Base-by-base conservation (phyloP, 2,329 filamentous ascomycete genomes). In the Fonsecaea monophora region DNA sequence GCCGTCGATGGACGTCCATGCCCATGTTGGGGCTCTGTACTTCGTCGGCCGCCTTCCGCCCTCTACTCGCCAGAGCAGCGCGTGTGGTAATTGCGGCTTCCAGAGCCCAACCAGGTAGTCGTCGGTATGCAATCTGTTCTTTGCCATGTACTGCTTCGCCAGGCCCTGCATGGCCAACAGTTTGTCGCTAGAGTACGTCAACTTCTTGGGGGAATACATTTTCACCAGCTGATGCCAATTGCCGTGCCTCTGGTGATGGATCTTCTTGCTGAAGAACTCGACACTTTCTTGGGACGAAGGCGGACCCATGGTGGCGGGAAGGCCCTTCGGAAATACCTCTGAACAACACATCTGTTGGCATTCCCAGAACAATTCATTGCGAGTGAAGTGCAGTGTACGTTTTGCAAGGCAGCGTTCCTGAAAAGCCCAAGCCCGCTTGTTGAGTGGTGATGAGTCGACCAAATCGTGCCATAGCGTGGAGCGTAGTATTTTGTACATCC, bases 331-430 rank as follows among this genome's bases (percentile, higher is more conserved):
- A 50, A 72, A 73, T 54, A 73, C 72, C 62, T 73, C 72, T 18
- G 68, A 70, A 58, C 72, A 71, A 60, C 72, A 71, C 68, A 69
- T 72, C 62, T 73, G 68, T 50, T 71, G 68, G 35, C 79, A 81
- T 63, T 74, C 73, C 70, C 73, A 73, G 4, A 74, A 61, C 10
- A 74, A 56, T 59, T 74, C 73, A 54, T 70, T 73, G 13, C 69
- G 59, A 25, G 71, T 73, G 60, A 74, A 75, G 62, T 74, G 73
- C 10, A 75, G 64, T n/a, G 71, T 74, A 18, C 73, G 65, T 54
- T 72, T 73, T 21, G 73, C 71, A n/a, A 75, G 68, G 50, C 70
- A 68, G 9, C 72, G 68, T 66, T 75, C 73, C 53, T 73, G 70
- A 42, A 74, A 71, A 10, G 65, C 67, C 73, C 73, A 75, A 0